Percentiles rank a stretch among this genome's conserved stretches.
Conservation (phyloP, 2,329 filamentous ascomycete species). For the Fusarium compactum region DNA sequence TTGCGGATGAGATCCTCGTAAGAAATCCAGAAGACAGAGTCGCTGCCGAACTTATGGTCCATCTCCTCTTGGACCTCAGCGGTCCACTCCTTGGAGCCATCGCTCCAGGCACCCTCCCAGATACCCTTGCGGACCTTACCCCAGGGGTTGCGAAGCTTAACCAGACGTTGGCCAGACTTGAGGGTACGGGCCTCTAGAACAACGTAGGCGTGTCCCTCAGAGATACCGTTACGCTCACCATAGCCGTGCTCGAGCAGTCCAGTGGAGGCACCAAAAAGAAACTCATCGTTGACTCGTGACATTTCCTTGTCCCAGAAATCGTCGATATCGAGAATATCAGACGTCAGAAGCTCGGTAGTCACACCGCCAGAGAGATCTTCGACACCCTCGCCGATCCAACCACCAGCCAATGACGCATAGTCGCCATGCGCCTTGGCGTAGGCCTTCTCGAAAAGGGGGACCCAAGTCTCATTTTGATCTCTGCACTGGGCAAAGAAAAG, state of each 20-base stretch:
- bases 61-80: constrained; percentile 68
- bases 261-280: constrained; percentile 78
- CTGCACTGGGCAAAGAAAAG: constrained; percentile 83
- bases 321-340: constrained; percentile 81
- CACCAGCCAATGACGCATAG: constrained; percentile 76
- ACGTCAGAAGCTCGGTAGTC: constrained; percentile 74
- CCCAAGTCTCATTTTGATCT: constrained; percentile 84
- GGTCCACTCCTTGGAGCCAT: constrained; percentile 72
- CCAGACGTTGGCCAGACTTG: constrained; percentile 65
- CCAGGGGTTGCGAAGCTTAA: constrained; percentile 72
- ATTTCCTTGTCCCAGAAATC: constrained; percentile 87
- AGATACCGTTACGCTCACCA: constrained; percentile 69
- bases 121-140: constrained; percentile 68
- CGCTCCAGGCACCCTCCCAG: constrained; percentile 71
- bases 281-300: constrained; percentile 82
- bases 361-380: constrained; percentile 76
- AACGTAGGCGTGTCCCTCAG: constrained; percentile 70
- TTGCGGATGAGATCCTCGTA: constrained; percentile 73
- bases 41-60: constrained; percentile 69
- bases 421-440: constrained; percentile 88
- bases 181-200: constrained; percentile 69
- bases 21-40: constrained; percentile 73
- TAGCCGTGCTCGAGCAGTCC: constrained; percentile 73
- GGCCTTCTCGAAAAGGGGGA: constrained; percentile 83
- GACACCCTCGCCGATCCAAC: constrained; percentile 73